A percentile compares a stretch with the other conserved stretches of the same genome.
phyloP scores from a whole-genome alignment of 2,329 filamentous ascomycete species.

The Tolypocladium endophyticum region DNA sequence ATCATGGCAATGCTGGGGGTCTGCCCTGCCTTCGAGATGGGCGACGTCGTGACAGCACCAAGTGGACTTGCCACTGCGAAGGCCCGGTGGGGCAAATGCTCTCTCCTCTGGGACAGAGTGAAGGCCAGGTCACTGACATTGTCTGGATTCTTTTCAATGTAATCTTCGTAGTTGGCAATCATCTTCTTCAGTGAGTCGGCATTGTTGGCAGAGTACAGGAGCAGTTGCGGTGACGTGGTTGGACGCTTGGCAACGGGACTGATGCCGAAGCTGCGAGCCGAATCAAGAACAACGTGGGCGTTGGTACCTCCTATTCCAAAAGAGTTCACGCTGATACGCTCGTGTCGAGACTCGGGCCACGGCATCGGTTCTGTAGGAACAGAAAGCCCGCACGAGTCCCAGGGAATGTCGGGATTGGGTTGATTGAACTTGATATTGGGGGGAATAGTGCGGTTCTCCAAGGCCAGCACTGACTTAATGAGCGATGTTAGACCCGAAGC shows the following conservation, averaged over 20 bases:
- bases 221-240: background rate
- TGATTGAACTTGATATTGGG: conserved; percentile 11
- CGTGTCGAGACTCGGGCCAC: conserved; percentile 24
- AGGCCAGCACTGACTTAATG: conserved; percentile 15
- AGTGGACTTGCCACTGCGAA: background rate
- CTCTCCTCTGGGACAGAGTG: background rate
- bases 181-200: conserved; percentile 10
- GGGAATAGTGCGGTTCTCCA: conserved; percentile 14
- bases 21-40: background rate
- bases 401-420: conserved; percentile 12
- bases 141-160: background rate
- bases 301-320: conserved; percentile 34
- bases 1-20: background rate
- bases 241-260: background rate
- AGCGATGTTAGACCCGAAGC: conserved; percentile 14
- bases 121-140: background rate
- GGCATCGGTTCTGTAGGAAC: conserved; percentile 19
- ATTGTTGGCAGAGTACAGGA: background rate
- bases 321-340: conserved; percentile 33
- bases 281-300: conserved; percentile 7
- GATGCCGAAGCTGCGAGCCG: background rate
- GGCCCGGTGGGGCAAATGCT: background rate
- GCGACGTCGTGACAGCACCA: background rate
- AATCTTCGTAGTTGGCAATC: conserved; percentile 2
- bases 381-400: conserved; percentile 9